Percentiles rank a stretch among this genome's conserved stretches.
Evolutionary conservation across 225 moss, liverwort and hornwort species (phyloP).

Genomic region (Straminergon stramineum): DNA sequence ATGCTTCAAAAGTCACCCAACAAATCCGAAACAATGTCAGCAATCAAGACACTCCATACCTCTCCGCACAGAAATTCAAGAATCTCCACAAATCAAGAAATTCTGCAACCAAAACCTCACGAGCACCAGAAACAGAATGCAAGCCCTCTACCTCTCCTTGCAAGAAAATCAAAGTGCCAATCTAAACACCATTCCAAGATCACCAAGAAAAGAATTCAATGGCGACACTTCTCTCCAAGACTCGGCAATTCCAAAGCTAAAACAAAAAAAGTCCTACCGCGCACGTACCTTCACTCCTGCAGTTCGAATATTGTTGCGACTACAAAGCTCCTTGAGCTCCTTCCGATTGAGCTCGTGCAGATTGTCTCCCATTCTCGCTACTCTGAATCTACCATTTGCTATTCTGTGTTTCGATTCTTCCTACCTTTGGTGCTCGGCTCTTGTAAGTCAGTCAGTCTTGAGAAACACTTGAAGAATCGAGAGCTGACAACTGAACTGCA

Average conservation of each 20-base stretch:
- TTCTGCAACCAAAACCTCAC: neutral
- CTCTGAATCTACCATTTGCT: neutral
- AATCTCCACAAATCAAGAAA: neutral
- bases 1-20: slow-evolving; percentile 16
- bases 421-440: neutral
- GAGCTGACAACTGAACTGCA: neutral
- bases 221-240: neutral
- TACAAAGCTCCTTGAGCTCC: slow-evolving; percentile 46
- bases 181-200: neutral
- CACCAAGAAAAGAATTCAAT: neutral
- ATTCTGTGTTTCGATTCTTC: neutral
- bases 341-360: slow-evolving; percentile 33
- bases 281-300: slow-evolving; percentile 40
- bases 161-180: neutral
- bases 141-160: neutral
- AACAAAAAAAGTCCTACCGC: neutral
- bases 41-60: neutral
- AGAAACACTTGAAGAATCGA: neutral
- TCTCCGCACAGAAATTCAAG: neutral
- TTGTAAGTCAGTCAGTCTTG: neutral
- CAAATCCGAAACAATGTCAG: neutral
- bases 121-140: neutral
- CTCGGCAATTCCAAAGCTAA: neutral
- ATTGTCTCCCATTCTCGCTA: slow-evolving; percentile 24
- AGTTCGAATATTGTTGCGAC: slow-evolving; percentile 34